Evolutionary conservation across 139 green algal genomes (phyloP), one percentile per base, ranked within the genome.

Genomic region (Medakamo hakoo): DNA sequence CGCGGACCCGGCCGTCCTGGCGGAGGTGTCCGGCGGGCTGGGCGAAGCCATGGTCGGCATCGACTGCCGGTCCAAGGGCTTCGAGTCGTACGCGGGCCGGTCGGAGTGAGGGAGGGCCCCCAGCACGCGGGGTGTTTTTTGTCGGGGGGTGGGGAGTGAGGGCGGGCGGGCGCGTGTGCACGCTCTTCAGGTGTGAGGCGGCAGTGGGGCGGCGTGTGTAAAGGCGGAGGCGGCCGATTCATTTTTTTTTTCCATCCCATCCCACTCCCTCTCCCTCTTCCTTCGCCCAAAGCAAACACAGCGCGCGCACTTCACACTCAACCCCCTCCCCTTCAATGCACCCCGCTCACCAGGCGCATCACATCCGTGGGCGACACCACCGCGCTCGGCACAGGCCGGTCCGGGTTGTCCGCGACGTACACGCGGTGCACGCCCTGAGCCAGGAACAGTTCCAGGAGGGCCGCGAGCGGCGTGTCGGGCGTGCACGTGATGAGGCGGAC

Each of bases 31-130:
- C 25, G 69, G 63, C 19, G 82, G 80, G 59, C 74, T 99, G 55
- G 93, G 93, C 1, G 90, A 95, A 78, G 69, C 93, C 55, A 98
- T 99, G 93, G 92, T 98, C 31, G 93, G 93, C 67, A 98, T 98
- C 65, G 90, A 99, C 72, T 79, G 82, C 62, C 72, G 84, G 25
- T 83, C 89, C 49, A 86, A 90, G 73, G 72, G 70, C 62, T 95
- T 97, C 78, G 79, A 66, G 55, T 79, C 69, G 49, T 95, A 95
- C 67, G 88, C 88, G n/a, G 63, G 70, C 27, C 80, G 88, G 40
- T 90, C 80, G n/a, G 86, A 94, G 76, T 92, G 71, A 75, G 49
- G 4, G 27, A 30, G 30, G 2, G n/a, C n/a, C n/a, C n/a, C n/a
- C n/a, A n/a, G n/a, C n/a, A n/a, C n/a, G n/a, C n/a, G n/a, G n/a